These are phyloP conservation scores for Auxenochlorella pyrenoidosa DNA, from an alignment of 139 green algal species.

Conservation along the genomic window DNA sequence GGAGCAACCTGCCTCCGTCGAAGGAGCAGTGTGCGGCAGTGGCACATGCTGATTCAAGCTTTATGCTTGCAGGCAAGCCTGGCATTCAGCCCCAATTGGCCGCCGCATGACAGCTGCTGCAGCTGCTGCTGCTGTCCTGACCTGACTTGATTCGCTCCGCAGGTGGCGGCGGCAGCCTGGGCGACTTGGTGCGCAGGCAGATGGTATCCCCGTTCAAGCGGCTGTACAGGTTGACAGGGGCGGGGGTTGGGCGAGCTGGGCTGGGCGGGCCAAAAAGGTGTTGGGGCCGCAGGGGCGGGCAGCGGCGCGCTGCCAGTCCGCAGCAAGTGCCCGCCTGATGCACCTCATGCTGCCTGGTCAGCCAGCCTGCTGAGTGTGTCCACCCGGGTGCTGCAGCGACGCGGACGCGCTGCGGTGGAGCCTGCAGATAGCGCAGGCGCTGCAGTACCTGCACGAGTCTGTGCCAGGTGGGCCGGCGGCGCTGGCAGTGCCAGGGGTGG, in stretches of 20 bases:
- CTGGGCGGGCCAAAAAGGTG: too few species aligned
- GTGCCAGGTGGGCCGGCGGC: not conserved
- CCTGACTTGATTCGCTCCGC: too few species aligned
- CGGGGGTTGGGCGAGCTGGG: not conserved
- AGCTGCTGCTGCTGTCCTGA: too few species aligned
- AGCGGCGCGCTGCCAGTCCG: too few species aligned
- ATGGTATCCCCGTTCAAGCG: conserved; percentile 23
- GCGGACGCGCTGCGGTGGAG: conserved; percentile 74
- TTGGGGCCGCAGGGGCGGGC: too few species aligned
- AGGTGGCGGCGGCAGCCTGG: conserved; percentile 65
- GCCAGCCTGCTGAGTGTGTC: too few species aligned
- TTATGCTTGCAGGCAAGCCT: not conserved
- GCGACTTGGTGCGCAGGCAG: conserved; percentile 47
- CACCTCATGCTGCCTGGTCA: not conserved
- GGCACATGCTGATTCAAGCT: too few species aligned
- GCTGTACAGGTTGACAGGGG: not conserved
- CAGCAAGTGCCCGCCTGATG: too few species aligned
- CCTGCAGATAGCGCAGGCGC: conserved; percentile 61
- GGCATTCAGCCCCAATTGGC: not conserved
- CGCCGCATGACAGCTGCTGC: not conserved
- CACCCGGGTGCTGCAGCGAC: conserved; percentile 56
- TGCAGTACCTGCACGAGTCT: conserved; percentile 76
- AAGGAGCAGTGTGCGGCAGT: too few species aligned
- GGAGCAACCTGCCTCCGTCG: too few species aligned
- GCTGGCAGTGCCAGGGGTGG: too few species aligned